Percentiles rank a stretch among this genome's conserved stretches.
phyloP scores from a whole-genome alignment of 2,329 filamentous ascomycete genomes.

The Ilyonectria mors-panacis region DNA sequence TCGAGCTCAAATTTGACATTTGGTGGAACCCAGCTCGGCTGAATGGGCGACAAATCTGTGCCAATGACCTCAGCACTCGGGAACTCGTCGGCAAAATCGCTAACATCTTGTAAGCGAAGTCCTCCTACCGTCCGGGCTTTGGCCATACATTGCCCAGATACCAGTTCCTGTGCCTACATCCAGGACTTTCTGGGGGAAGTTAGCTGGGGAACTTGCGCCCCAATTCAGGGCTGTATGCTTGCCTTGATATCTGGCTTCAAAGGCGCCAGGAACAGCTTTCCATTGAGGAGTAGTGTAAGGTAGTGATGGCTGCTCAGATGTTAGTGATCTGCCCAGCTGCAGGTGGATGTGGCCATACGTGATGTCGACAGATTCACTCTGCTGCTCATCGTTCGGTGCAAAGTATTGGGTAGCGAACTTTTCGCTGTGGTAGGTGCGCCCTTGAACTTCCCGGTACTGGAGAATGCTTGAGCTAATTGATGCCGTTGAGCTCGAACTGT shows the following conservation, averaged over 20 bases:
- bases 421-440: constrained; percentile 29
- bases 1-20: constrained; percentile 31
- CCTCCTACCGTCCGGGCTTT: not conserved
- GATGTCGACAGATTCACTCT: constrained; percentile 29
- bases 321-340: not conserved
- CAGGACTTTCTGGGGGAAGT: not conserved
- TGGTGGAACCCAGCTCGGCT: constrained; percentile 47
- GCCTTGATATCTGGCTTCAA: not conserved
- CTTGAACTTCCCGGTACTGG: constrained; percentile 24
- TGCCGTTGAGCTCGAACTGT: constrained; percentile 23
- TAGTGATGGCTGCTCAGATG: constrained; percentile 16
- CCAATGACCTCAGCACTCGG: constrained; percentile 62
- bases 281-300: constrained; percentile 20
- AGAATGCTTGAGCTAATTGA: constrained; percentile 30
- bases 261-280: not conserved
- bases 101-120: constrained; percentile 44
- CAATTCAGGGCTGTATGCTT: not conserved
- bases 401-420: constrained; percentile 24
- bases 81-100: constrained; percentile 63
- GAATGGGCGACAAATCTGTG: constrained; percentile 71
- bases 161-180: constrained; percentile 11
- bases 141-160: not conserved
- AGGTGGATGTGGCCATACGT: constrained; percentile 6
- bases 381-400: constrained; percentile 29
- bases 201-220: not conserved